Base-by-base conservation (phyloP, 2,329 filamentous ascomycete species). In the Rutstroemia sp. region DNA sequence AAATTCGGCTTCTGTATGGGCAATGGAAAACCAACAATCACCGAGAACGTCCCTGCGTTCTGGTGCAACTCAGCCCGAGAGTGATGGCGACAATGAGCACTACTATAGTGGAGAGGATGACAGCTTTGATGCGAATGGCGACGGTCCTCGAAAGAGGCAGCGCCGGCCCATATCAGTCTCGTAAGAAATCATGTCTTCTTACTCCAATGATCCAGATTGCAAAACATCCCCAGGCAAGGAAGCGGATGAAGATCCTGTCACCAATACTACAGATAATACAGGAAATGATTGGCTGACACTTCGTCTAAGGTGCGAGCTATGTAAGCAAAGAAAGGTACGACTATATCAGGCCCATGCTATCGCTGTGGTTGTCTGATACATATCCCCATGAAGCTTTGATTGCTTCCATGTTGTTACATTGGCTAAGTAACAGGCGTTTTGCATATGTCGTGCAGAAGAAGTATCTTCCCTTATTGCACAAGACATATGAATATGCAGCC, bases 281-380 rank as follows among this genome's bases (percentile, higher is more conserved):
- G 61, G 63, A 44, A 58, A 63, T 49, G 63, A 59, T 63, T 67
- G 61, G 67, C 68, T 70, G 58, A 70, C 64, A 34, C 58, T 67
- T 56, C 63, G 67, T 58, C 67, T 64, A 71, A 86, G 83, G 66
- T 86, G 88, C 68, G 88, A 92, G 72, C 78, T 88, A 51, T 90
- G 88, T 75, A 91, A 92, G 72, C 84, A 88, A 70, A 77, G 88
- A 74, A 92, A 92, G 77, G 87, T 89, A 72, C 27, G 53, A 25
- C 19, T 47, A 30, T 17, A 42, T 55, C 25, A 55, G 38, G 37
- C 17, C 37, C 39, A 3, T 21, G 10, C 34, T 37, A 16, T 21
- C 17, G 4, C n/a, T 21, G 21, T 19, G 41, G 6, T 14, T 44
- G 41, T 17, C 10, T 44, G 41, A 9, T 44, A 17, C 4, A 17